Conservation (phyloP, 306 rosid species). For the Cercis canadensis region DNA sequence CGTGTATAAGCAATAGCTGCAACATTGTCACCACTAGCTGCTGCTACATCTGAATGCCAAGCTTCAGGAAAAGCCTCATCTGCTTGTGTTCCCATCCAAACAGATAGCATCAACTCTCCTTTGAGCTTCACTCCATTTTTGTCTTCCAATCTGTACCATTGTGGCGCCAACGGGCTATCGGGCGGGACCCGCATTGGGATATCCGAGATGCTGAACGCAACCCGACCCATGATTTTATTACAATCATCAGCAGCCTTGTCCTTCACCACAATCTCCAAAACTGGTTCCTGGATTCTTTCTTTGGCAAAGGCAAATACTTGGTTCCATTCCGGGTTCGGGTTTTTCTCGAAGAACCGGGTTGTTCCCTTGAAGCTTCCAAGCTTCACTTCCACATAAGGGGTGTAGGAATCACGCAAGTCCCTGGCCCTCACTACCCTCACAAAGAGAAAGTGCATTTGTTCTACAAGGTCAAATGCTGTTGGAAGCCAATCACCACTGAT, state of each 20-base stretch:
- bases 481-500: not conserved
- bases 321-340: not conserved
- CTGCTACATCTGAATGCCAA: constrained; percentile 25
- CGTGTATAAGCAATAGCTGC: constrained; percentile 3
- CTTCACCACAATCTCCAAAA: not conserved
- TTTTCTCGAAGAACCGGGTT: not conserved
- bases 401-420: not conserved
- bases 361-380: not conserved
- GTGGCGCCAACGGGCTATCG: constrained; percentile 23
- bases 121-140: not conserved
- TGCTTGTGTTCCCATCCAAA: constrained; percentile 35
- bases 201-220: not conserved
- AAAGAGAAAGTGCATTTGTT: constrained; percentile 35
- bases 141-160: constrained; percentile 32
- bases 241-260: not conserved
- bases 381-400: constrained; percentile 6
- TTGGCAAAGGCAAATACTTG: not conserved
- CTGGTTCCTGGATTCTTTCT: not conserved
- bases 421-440: constrained; percentile 39
- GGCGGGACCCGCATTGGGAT: constrained; percentile 19
- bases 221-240: not conserved
- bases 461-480: constrained; percentile 34
- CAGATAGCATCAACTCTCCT: constrained; percentile 26
- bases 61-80: constrained; percentile 30
- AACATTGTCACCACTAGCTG: not conserved